Conservation (phyloP, 2,329 filamentous ascomycete genomes). For the Dothistroma pini region DNA sequence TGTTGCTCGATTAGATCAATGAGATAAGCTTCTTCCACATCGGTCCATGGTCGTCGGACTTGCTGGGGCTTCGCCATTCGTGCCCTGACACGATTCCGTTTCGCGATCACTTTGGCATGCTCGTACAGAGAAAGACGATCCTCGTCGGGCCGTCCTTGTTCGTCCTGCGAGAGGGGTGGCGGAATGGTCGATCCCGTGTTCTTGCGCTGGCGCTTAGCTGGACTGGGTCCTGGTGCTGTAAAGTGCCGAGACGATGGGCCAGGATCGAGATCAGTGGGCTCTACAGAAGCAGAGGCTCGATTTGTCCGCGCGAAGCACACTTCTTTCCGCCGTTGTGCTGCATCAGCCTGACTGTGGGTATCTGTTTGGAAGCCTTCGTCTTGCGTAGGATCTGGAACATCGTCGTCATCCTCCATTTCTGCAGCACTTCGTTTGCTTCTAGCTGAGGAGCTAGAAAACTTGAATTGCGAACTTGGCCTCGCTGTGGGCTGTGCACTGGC, state of each 20-base stretch:
- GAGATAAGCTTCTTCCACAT: conserved; percentile 41
- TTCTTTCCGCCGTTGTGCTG: conserved; percentile 37
- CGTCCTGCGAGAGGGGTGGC: conserved; percentile 16
- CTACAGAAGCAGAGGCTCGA: conserved; percentile 6
- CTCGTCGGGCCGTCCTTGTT: conserved; percentile 9
- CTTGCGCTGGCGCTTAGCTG: conserved; percentile 27
- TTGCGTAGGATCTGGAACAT: conserved; percentile 28
- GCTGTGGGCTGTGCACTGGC: conserved; percentile 13
- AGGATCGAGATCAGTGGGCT: conserved; percentile 3
- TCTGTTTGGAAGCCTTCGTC: conserved; percentile 47
- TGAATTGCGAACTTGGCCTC: conserved; percentile 10
- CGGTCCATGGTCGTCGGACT: conserved; percentile 35
- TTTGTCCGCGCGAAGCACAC: conserved; percentile 23
- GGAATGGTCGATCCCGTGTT: conserved; percentile 33
- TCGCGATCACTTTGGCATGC: conserved; percentile 23
- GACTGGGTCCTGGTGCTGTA: conserved; percentile 8
- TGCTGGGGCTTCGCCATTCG: conserved; percentile 15
- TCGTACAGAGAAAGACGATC: conserved; percentile 12
- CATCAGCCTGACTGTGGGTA: conserved; percentile 30
- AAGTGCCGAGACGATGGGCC: conserved; percentile 7
- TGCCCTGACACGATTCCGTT: conserved; percentile 21
- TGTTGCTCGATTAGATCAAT: conserved; percentile 47
- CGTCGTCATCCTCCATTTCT: conserved; percentile 31
- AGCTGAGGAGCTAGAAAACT: neutral
- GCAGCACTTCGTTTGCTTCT: conserved; percentile 26